Evolutionary conservation across 108 stramenopile species (phyloP), one percentile per base, ranked within the genome.

Genomic region (Nitzschia putrida): DNA sequence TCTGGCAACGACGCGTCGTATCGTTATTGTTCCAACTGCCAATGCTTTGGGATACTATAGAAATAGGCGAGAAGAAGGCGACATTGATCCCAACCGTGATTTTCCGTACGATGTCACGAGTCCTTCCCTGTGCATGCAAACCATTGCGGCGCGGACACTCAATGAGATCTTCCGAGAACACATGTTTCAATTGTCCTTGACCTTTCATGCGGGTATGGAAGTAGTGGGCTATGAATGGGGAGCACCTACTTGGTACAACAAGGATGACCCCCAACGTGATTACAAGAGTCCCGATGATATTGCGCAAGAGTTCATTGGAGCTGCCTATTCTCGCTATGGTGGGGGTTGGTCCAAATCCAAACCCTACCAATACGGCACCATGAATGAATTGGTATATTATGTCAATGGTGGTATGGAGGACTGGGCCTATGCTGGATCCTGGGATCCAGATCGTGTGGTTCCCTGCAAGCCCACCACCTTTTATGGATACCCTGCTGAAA

Each of bases 361-460:
- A 49, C 68, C 79, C n/a, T 93, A 93, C 57, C 44, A 72, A 6
- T 69, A 77, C 54, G 83, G 80, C 14, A 82, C 84, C 16, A 92
- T 93, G 85, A 95, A 96, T 79, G 68, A 83, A 70, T 54, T 91
- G 37, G 97, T 99, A 9, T 99, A 99, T 65, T 92, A 93, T 21
- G 98, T 99, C 24, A 54, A 87, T 23, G 98, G 97, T 34, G 96
- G 96, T n/a, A 96, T 98, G 95, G 96, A 98, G 72, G 97, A 97
- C 79, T 89, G 96, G 96, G 90, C 85, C 8, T 96, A 96, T 80
- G 93, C 91, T 0, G 95, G 93, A 8, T 93, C 90, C 12, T 99
- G 95, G 95, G 95, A 93, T 78, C 73, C 82, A 0, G 83, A 84
- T 4, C 70, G 80, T 20, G 92, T 89, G 13, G 66, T 71, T 22